These are phyloP conservation scores for Acmispon strigosus DNA, from an alignment of 306 rosid species.

Conservation along the genomic window DNA sequence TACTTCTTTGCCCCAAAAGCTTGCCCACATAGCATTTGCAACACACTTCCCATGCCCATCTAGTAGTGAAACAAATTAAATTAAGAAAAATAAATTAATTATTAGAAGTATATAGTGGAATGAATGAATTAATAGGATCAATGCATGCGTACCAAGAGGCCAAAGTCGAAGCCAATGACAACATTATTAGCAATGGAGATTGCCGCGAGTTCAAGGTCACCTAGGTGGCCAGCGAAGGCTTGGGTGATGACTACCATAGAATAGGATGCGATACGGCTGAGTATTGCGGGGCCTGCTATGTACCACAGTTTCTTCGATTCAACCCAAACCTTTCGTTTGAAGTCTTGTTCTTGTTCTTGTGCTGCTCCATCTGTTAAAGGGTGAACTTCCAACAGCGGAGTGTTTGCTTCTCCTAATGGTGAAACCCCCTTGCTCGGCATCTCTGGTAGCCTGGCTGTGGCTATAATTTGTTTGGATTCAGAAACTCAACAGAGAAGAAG, in stretches of 20 bases:
- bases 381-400: conserved; percentile 28
- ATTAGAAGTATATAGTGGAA: not conserved
- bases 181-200: conserved; percentile 54
- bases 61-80: conserved; percentile 1
- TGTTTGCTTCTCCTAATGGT: conserved; percentile 23
- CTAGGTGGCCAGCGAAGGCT: conserved; percentile 73
- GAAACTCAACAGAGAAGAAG: not conserved
- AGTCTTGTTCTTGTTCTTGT: conserved; percentile 20
- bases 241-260: conserved; percentile 62
- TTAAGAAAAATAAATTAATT: not conserved
- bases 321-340: conserved; percentile 26
- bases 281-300: conserved; percentile 67
- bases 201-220: conserved; percentile 68
- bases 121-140: no score
- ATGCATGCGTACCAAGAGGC: conserved; percentile 41
- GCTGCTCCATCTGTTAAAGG: conserved; percentile 6
- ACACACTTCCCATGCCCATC: conserved; percentile 88
- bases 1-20: conserved; percentile 77
- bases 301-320: conserved; percentile 80
- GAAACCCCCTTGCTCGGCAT: conserved; percentile 29
- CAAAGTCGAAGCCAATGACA: conserved; percentile 59
- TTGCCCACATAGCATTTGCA: conserved; percentile 83
- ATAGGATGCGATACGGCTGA: conserved; percentile 49
- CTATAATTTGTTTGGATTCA: not conserved
- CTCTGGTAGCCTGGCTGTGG: not conserved